Percentiles rank a stretch among this genome's conserved stretches.
These are phyloP conservation scores for Colletotrichum lentis DNA, from an alignment of 2,329 filamentous ascomycete genomes.

Conservation along the genomic window DNA sequence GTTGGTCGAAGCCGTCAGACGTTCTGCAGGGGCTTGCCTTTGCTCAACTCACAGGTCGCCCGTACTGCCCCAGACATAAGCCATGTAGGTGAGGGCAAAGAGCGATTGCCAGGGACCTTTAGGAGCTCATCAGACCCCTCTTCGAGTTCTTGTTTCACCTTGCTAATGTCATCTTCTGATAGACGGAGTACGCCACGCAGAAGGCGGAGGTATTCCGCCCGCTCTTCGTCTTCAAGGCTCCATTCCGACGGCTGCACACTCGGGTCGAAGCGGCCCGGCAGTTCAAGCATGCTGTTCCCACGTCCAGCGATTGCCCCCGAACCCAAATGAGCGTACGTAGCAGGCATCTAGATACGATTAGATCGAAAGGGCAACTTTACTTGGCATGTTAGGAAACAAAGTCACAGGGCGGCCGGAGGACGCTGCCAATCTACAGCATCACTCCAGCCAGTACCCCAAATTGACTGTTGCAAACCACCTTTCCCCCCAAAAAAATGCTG, in stretches of 20 bases:
- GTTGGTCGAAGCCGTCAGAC: too few relatives aligned
- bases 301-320: slow-evolving; percentile 5
- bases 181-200: neutral
- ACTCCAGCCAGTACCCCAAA: neutral
- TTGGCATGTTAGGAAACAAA: neutral
- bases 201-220: slow-evolving; percentile 6
- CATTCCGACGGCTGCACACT: neutral
- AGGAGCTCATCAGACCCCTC: slow-evolving; percentile 11
- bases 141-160: neutral
- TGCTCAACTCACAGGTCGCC: too few relatives aligned
- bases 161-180: neutral
- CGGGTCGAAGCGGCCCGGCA: neutral
- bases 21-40: too few relatives aligned
- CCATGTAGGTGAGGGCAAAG: too few relatives aligned
- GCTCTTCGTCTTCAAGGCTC: neutral
- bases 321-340: slow-evolving; percentile 20
- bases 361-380: neutral
- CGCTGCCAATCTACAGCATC: neutral
- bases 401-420: neutral
- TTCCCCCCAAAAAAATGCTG: too few relatives aligned
- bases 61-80: too few relatives aligned
- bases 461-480: neutral
- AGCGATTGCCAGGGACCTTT: slow-evolving; percentile 2
- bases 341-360: neutral
- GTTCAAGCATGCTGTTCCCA: slow-evolving; percentile 1